Percentiles rank a stretch among this genome's conserved stretches.
Evolutionary conservation across 2,329 filamentous ascomycete genomes (phyloP).

Genomic region (Mycocentrospora acerina): DNA sequence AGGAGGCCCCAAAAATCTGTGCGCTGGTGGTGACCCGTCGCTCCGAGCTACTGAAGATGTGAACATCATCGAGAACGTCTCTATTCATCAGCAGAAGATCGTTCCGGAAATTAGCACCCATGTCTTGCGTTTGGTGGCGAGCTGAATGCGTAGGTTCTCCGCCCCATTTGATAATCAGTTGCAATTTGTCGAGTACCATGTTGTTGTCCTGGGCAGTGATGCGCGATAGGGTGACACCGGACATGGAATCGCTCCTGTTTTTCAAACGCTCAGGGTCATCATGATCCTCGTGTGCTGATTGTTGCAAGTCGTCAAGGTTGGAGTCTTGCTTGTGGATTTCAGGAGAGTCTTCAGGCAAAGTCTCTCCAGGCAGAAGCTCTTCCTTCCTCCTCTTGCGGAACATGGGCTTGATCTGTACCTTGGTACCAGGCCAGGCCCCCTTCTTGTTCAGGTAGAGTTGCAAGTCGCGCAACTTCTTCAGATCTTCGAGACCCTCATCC

Average conservation of each 20-base stretch:
- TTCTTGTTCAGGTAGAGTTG: conserved; percentile 90
- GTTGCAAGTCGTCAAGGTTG: conserved; percentile 17
- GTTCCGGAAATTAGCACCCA: conserved; percentile 94
- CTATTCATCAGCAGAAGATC: conserved; percentile 91
- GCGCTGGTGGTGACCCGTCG: conserved; percentile 92
- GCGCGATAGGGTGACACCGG: conserved; percentile 87
- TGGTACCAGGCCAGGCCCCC: conserved; percentile 90
- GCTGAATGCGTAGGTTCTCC: conserved; percentile 97
- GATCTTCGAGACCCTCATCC: conserved; percentile 78
- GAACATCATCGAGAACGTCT: conserved; percentile 87
- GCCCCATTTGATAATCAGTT: conserved; percentile 98
- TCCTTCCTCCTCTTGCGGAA: conserved; percentile 84
- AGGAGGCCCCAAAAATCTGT: conserved; percentile 91
- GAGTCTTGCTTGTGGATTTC: conserved; percentile 24
- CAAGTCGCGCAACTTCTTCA: conserved; percentile 79
- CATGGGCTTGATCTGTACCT: conserved; percentile 99
- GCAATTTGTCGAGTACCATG: conserved; percentile 89
- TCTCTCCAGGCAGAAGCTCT: conserved; percentile 47
- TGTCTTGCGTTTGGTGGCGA: conserved; percentile 90
- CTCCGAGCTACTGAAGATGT: conserved; percentile 94
- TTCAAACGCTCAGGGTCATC: conserved; percentile 22
- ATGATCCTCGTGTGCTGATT: conserved; percentile 20
- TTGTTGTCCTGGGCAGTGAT: conserved; percentile 93
- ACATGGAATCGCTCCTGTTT: conserved; percentile 73
- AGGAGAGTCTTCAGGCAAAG: conserved; percentile 30